Percentiles rank a stretch among this genome's conserved stretches.
phyloP scores from a whole-genome alignment of 1,139 yeast genomes.

The Starmera stellimalicola region DNA sequence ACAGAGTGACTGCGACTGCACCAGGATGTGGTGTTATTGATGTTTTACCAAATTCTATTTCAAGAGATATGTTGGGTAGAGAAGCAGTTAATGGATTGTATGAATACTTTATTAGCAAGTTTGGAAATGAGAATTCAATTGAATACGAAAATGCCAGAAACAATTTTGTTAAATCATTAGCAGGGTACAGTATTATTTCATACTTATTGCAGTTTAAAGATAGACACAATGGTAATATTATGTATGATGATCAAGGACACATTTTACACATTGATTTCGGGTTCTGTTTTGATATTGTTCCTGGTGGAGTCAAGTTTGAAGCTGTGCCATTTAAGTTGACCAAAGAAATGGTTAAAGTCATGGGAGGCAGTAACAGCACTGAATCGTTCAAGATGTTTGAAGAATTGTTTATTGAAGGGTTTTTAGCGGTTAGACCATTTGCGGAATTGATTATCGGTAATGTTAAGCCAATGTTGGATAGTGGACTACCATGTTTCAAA shows the following conservation, averaged over 20 bases:
- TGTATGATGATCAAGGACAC: conserved; percentile 96
- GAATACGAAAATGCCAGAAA: conserved; percentile 88
- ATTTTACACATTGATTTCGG: conserved; percentile 96
- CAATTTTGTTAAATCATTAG: conserved; percentile 86
- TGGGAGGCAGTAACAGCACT: conserved; percentile 82
- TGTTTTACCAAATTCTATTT: conserved; percentile 87
- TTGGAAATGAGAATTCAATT: conserved; percentile 86
- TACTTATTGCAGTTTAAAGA: conserved; percentile 91
- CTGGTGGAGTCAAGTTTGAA: conserved; percentile 97
- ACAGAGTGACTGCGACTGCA: conserved; percentile 95
- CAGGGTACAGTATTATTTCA: conserved; percentile 92
- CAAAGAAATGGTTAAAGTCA: conserved; percentile 89
- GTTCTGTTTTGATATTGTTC: conserved; percentile 96
- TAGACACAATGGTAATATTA: conserved; percentile 96
- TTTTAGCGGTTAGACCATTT: conserved; percentile 80
- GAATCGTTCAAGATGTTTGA: conserved; percentile 93
- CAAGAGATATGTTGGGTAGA: conserved; percentile 97
- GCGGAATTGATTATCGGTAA: conserved; percentile 80
- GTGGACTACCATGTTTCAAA: conserved; percentile 95
- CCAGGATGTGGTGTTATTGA: conserved; percentile 99
- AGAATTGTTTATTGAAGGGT: conserved; percentile 89
- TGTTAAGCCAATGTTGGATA: conserved; percentile 87
- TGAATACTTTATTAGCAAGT: conserved; percentile 85
- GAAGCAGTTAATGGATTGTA: conserved; percentile 97
- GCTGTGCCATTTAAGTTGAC: conserved; percentile 96